A percentile compares a stretch with the other conserved stretches of the same genome.
phyloP scores from a whole-genome alignment of 2,329 filamentous ascomycete species.

The Rhinocladiella mackenziei region DNA sequence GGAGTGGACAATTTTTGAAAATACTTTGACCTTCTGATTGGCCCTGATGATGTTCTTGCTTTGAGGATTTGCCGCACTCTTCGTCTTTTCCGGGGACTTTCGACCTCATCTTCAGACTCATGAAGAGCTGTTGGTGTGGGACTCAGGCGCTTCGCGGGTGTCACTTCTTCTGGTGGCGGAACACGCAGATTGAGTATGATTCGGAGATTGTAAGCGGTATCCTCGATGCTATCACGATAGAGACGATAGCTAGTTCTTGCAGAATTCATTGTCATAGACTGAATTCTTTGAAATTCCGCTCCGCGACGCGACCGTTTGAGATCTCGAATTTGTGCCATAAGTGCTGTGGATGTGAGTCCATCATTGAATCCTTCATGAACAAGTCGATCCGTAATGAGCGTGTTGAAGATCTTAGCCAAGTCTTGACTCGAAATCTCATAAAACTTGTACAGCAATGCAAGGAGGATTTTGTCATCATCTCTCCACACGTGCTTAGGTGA shows the following conservation, averaged over 20 bases:
- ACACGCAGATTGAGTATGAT: not conserved
- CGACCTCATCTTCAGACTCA: too few relatives aligned
- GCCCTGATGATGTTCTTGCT: too few relatives aligned
- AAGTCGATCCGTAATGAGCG: not conserved
- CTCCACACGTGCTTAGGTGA: too few relatives aligned
- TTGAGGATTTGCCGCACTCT: too few relatives aligned
- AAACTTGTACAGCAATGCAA: too few relatives aligned
- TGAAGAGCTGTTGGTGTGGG: too few relatives aligned
- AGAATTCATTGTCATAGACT: not conserved
- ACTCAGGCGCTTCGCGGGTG: too few relatives aligned
- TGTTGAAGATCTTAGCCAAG: not conserved
- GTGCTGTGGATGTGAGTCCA: not conserved
- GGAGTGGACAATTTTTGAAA: too few relatives aligned
- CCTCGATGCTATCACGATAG: not conserved
- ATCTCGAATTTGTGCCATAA: not conserved
- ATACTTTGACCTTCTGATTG: too few relatives aligned
- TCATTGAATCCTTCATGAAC: not conserved
- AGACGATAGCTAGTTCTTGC: not conserved
- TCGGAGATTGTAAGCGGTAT: not conserved
- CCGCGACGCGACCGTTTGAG: not conserved
- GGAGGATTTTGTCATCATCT: too few relatives aligned
- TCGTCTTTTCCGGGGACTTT: too few relatives aligned
- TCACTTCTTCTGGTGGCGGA: not conserved
- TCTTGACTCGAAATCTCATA: not conserved
- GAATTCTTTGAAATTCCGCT: not conserved